Evolutionary conservation across 176 grass and related monocot genomes (phyloP), one percentile per base, ranked within the genome.

Genomic region (Carex pumila): DNA sequence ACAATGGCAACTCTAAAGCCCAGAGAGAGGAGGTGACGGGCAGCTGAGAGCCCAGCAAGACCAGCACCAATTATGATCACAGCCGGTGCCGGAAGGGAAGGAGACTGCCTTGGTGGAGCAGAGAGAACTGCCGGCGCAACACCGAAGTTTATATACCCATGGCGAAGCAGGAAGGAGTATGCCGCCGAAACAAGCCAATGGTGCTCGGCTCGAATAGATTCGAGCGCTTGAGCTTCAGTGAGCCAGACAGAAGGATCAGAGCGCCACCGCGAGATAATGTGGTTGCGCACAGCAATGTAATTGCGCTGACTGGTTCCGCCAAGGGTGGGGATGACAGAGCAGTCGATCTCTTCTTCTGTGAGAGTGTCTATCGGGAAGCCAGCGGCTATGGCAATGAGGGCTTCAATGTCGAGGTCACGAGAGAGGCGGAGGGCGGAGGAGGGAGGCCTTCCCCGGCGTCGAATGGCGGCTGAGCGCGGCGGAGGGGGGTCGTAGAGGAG

Each of bases 271-370:
- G 95, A 86, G 81, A 98, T 71, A 55, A 98, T 91, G 76, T 98
- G 95, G 69, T 98, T 98, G 82, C 95, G 92, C 19, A 98, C 95
- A 66, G 94, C 92, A 79, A 98, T 92, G 80, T 95, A 98, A 88
- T 95, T 98, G 58, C 87, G 47, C 85, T 98, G 95, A 37, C 90
- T 86, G 53, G 84, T 49, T 45, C 95, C 92, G 5, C 95, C 95
- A 0, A 95, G 89, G 53, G 78, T 71, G 11, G 95, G 91, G 79
- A 98, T 88, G 67, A 95, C 93, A 25, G 86, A 83, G 17, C 87
- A 91, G 22, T 87, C 91, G 75, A 98, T 91, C 86, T 98, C 95
- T 75, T 98, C 95, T 88, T 98, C 95, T 2, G 95, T 92, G 58
- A 95, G 92, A 2, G 87, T 88, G 3, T 98, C 95, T 5, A 94